Base-by-base conservation (phyloP, 2,329 filamentous ascomycete genomes). In the Fusarium avenaceum region DNA sequence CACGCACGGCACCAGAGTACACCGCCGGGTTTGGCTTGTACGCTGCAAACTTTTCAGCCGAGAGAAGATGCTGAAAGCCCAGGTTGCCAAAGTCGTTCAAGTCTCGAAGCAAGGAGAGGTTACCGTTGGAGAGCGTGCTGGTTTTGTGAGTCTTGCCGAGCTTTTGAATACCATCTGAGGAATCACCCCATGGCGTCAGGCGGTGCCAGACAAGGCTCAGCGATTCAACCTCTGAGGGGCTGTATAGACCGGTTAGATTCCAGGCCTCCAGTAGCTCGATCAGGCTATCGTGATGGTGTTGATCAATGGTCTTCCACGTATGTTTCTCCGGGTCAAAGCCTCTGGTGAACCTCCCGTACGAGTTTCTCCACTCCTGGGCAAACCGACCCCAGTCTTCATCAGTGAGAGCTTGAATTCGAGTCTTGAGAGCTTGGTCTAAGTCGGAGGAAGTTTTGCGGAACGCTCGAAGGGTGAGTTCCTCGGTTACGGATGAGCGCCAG, bases 91-190 rank as follows among this genome's bases (percentile, higher is more conserved):
- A 82, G 50, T 79, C 74, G 49, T 86, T 79, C 48, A 96, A 82
- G 74, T 95, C 92, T 4, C 80, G 75, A 43, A 95, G 81, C n/a
- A 95, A 80, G 3, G 82, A 80, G 4, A 83, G 75, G 75, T 94
- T 95, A 35, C 91, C 92, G 75, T 96, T 96, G 28, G 90, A 92
- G 26, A 95, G 81, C 1, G 90, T 93, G 40, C 87, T 84, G 0
- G 90, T 92, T 45, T 81, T 78, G 73, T 88, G 87, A 9, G 79
- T 79, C 46, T 65, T 53, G n/a, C 65, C 59, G 42, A 94, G 78
- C 45, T 80, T 76, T 3, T 77, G 74, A 22, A 95, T 77, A 0
- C 90, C 92, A 0, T 67, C 71, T 2, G 82, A 77, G 2, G 87
- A 82, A 74, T 95, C 92, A 0, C 82, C 66, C 92, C 92, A 95